These are phyloP conservation scores for Aspergillus wentii DNA, from an alignment of 495 filamentous ascomycete genomes.

Conservation along the genomic window DNA sequence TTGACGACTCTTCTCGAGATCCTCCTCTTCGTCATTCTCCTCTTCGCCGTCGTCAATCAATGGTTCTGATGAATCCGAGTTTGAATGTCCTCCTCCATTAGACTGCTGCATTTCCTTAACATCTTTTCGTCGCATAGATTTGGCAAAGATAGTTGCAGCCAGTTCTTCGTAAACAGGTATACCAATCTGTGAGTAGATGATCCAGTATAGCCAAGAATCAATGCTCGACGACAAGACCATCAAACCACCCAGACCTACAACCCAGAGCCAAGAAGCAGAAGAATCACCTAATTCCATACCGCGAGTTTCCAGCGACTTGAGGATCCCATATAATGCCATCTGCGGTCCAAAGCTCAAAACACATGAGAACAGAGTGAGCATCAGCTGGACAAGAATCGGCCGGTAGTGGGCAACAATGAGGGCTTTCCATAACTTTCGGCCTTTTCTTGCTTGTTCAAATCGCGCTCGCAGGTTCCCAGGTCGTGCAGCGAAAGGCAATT, in stretches of 20 bases:
- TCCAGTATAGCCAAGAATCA: constrained; percentile 61
- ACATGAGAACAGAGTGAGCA: constrained; percentile 46
- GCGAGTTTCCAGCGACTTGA: constrained; percentile 58
- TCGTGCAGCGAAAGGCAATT: constrained; percentile 25
- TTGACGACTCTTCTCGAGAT: constrained; percentile 62
- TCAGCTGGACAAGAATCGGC: constrained; percentile 49
- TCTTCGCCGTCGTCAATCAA: constrained; percentile 25
- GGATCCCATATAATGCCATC: constrained; percentile 59
- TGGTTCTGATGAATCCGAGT: constrained; percentile 6
- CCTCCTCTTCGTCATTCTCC: constrained; percentile 47
- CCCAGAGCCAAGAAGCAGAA: constrained; percentile 60
- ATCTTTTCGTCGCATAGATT: constrained; percentile 76
- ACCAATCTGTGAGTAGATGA: constrained; percentile 56
- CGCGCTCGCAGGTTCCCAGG: constrained; percentile 25
- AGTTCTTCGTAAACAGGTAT: constrained; percentile 66
- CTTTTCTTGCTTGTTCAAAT: constrained; percentile 47
- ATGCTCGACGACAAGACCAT: constrained; percentile 53
- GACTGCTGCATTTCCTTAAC: constrained; percentile 49
- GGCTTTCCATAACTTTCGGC: constrained; percentile 56
- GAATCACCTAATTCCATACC: constrained; percentile 24
- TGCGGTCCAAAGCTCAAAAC: constrained; percentile 65
- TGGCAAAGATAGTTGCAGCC: constrained; percentile 69
- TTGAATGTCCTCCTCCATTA: constrained; percentile 20
- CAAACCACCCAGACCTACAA: constrained; percentile 52
- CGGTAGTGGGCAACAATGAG: constrained; percentile 51